phyloP scores from a whole-genome alignment of 768 basidiomycete species.

The Exidia glandulosa region DNA sequence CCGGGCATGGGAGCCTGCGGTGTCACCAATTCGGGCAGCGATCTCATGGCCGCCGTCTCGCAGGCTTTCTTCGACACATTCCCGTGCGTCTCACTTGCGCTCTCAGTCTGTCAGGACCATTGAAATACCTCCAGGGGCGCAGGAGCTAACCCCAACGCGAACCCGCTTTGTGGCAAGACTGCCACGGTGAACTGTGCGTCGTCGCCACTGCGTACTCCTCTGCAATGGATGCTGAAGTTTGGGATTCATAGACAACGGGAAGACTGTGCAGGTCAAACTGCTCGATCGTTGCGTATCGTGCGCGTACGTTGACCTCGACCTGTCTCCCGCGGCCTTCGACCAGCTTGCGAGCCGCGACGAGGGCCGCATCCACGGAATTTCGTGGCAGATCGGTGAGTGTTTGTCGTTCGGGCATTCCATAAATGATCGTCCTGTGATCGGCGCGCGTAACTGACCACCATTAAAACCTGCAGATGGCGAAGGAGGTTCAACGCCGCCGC shows the following conservation, averaged over 20 bases:
- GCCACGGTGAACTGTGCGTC: slow-evolving; percentile 38
- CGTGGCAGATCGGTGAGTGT: not conserved
- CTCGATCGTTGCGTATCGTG: slow-evolving; percentile 59
- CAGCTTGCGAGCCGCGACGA: slow-evolving; percentile 25
- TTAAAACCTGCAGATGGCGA: not conserved
- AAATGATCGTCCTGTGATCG: no score
- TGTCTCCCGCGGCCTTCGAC: slow-evolving; percentile 49
- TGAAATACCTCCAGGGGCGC: slow-evolving; percentile 27
- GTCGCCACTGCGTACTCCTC: not conserved
- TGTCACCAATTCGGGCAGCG: slow-evolving; percentile 31
- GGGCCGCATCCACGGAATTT: not conserved
- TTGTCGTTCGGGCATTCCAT: no score
- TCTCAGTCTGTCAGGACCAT: not conserved
- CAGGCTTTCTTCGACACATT: slow-evolving; percentile 42
- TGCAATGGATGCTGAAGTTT: slow-evolving; percentile 3
- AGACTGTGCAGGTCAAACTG: slow-evolving; percentile 35
- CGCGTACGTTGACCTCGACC: slow-evolving; percentile 36
- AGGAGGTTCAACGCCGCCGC: no score
- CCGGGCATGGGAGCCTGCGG: slow-evolving; percentile 60
- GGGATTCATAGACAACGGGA: slow-evolving; percentile 36
- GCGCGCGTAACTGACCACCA: not conserved
- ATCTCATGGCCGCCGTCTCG: slow-evolving; percentile 52
- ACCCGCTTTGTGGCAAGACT: slow-evolving; percentile 55
- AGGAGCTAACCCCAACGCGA: slow-evolving; percentile 56
- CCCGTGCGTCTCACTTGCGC: slow-evolving; percentile 33